A percentile compares a stretch with the other conserved stretches of the same genome.
phyloP scores from a whole-genome alignment of 495 filamentous ascomycete genomes.

The Annulohypoxylon stygium region DNA sequence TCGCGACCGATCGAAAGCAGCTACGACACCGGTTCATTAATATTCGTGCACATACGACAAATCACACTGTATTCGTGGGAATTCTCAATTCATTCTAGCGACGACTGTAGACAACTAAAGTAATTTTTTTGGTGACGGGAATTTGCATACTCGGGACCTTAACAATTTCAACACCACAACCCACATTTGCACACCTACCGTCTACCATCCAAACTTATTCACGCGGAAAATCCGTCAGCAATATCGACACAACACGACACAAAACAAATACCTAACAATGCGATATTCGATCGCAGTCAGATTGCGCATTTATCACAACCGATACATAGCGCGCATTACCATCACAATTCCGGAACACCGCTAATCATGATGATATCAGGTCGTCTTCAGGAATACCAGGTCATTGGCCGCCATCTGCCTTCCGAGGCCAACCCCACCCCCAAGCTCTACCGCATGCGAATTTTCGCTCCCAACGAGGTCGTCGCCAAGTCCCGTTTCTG shows the following conservation, averaged over 20 bases:
- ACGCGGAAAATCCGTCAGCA: background rate
- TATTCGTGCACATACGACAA: background rate
- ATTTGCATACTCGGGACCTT: background rate
- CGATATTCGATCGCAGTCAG: background rate
- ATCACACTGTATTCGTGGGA: background rate
- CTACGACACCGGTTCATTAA: background rate
- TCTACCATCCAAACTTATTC: background rate
- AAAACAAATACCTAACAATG: background rate
- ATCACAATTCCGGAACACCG: background rate
- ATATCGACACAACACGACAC: background rate
- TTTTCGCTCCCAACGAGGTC: constrained; percentile 97
- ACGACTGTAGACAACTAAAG: background rate
- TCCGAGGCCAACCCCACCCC: constrained; percentile 94
- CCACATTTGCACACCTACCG: background rate
- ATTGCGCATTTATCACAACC: background rate
- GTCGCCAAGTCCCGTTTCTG: constrained; percentile 99
- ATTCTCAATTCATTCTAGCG: background rate
- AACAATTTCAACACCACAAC: background rate
- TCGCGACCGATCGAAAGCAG: constrained; percentile 21
- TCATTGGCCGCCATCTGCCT: constrained; percentile 99
- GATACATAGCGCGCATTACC: background rate
- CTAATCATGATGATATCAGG: constrained; percentile 66
- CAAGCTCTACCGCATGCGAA: constrained; percentile 99
- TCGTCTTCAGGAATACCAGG: constrained; percentile 99
- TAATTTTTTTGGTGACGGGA: background rate